Conservation (phyloP, 176 grass and related monocot genomes). For the Triticum monococcum region DNA sequence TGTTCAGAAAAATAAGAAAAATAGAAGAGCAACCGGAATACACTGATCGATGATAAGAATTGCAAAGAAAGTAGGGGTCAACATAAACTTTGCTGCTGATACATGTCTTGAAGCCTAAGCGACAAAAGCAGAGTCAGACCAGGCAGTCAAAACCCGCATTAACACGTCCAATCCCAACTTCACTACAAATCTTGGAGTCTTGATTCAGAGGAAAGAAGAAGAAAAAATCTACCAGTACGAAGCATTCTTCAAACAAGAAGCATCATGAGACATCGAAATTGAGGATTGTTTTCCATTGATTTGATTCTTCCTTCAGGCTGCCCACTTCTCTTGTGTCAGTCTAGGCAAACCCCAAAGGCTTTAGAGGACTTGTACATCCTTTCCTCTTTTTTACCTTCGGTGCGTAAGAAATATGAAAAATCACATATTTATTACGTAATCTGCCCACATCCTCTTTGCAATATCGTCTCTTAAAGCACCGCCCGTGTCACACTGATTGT, state of each 20-base stretch:
- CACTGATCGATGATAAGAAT: neutral
- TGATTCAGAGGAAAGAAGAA: neutral
- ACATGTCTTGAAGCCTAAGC: neutral
- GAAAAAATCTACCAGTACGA: neutral
- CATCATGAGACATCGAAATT: neutral
- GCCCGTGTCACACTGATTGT: conserved; percentile 21
- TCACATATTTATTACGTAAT: conserved; percentile 14
- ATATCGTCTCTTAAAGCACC: conserved; percentile 37
- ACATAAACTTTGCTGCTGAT: neutral
- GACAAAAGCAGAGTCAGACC: neutral
- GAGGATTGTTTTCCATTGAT: neutral
- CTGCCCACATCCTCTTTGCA: conserved; percentile 43
- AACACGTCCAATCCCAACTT: neutral
- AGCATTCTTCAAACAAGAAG: neutral
- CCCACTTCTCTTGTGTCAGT: neutral
- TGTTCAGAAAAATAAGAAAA: neutral
- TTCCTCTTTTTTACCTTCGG: neutral
- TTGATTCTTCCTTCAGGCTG: neutral
- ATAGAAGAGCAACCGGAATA: neutral
- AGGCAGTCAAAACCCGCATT: neutral
- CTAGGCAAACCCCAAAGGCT: neutral
- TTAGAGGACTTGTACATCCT: neutral
- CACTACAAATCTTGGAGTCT: neutral
- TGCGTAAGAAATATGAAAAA: neutral
- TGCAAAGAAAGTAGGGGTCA: neutral